Conservation (phyloP, 2,329 filamentous ascomycete genomes). For the Drechslerella dactyloides region DNA sequence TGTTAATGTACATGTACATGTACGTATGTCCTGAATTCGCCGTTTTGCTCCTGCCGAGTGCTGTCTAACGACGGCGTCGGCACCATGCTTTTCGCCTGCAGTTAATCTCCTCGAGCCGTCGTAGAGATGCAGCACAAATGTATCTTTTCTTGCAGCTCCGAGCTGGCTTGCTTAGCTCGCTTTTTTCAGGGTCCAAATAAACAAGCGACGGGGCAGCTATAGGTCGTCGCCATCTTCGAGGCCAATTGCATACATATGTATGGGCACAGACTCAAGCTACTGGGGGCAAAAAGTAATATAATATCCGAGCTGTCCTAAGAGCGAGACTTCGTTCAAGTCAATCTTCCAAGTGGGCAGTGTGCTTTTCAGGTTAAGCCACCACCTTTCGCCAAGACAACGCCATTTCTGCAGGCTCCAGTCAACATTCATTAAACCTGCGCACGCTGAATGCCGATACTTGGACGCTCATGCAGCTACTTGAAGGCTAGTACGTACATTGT, state of each 20-base stretch:
- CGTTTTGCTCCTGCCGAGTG: slow-evolving; percentile 16
- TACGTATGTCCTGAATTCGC: slow-evolving; percentile 27
- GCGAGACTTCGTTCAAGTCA: neutral
- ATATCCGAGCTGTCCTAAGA: neutral
- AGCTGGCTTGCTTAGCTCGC: neutral
- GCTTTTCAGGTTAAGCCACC: neutral
- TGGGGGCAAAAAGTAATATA: slow-evolving; percentile 3
- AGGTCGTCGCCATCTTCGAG: slow-evolving; percentile 2
- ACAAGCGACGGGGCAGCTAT: neutral
- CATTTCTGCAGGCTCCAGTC: neutral
- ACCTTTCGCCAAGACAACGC: neutral
- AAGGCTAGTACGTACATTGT: neutral
- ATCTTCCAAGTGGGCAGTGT: neutral
- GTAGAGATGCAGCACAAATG: slow-evolving; percentile 10
- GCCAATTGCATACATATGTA: neutral
- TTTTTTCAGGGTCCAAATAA: neutral
- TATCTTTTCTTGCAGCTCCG: neutral
- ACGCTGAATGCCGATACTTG: neutral
- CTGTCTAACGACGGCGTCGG: slow-evolving; percentile 20
- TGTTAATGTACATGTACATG: neutral
- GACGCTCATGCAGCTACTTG: neutral
- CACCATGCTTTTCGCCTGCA: slow-evolving; percentile 22
- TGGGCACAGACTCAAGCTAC: neutral
- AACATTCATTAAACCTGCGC: neutral
- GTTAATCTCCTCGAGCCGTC: slow-evolving; percentile 29